A percentile compares a stretch with the other conserved stretches of the same genome.
Conservation (phyloP, 352 stramenopile genomes). For the Saprolegnia parasitica region DNA sequence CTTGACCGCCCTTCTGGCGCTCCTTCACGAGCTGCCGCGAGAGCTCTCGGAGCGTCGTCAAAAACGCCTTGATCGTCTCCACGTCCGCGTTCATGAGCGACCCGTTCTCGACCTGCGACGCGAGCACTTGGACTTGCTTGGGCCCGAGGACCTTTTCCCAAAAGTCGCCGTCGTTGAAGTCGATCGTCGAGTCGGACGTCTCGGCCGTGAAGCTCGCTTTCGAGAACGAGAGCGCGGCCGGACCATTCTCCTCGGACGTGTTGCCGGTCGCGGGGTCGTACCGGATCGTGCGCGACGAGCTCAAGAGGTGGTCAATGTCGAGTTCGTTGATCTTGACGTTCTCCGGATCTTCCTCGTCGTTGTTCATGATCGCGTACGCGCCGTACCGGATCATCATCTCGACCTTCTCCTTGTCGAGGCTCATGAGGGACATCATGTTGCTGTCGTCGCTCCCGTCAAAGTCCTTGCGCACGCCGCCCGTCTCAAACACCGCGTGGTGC, state of each 20-base stretch:
- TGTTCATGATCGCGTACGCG: constrained; percentile 96
- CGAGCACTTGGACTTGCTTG: constrained; percentile 79
- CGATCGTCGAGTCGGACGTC: constrained; percentile 80
- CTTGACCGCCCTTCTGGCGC: constrained; percentile 73
- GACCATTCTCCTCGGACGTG: constrained; percentile 40
- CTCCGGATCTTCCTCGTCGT: constrained; percentile 90
- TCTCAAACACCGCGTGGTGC: constrained; percentile 98
- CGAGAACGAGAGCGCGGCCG: constrained; percentile 74
- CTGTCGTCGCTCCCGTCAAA: constrained; percentile 93
- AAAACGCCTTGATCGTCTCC: constrained; percentile 76
- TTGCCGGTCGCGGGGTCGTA: constrained; percentile 74
- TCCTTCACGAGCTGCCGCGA: constrained; percentile 78
- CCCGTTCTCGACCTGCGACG: constrained; percentile 85
- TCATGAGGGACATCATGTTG: constrained; percentile 90
- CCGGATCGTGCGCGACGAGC: constrained; percentile 79
- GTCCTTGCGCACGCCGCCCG: constrained; percentile 83
- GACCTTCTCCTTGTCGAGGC: constrained; percentile 96
- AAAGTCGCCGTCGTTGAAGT: constrained; percentile 89
- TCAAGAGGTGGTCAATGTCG: constrained; percentile 83
- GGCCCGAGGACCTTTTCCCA: constrained; percentile 87
- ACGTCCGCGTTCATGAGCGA: constrained; percentile 62
- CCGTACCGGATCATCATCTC: constrained; percentile 97
- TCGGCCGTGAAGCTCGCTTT: constrained; percentile 86
- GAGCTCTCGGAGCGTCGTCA: constrained; percentile 72
- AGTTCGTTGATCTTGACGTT: constrained; percentile 87